These are phyloP conservation scores for Lecanosticta acicola DNA, from an alignment of 2,329 filamentous ascomycete genomes.

Conservation along the genomic window DNA sequence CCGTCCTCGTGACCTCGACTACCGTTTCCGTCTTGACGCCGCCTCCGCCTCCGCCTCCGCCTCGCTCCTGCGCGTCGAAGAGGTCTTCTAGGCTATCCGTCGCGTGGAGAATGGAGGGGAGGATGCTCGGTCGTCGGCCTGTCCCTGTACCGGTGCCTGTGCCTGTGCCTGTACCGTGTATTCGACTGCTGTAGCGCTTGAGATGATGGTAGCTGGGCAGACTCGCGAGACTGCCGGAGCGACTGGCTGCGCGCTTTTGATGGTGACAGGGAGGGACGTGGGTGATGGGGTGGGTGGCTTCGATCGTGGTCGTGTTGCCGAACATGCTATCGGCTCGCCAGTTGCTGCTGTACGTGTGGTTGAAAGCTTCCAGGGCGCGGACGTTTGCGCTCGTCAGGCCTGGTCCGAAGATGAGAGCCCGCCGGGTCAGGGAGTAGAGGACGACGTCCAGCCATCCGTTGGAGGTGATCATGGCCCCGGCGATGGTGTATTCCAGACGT, in stretches of 20 bases:
- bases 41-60: not conserved
- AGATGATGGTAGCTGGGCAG: not conserved
- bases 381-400: constrained; percentile 35
- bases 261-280: not conserved
- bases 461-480: constrained; percentile 52
- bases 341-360: constrained; percentile 5
- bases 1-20: constrained; percentile 7
- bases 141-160: too few relatives aligned
- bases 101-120: not conserved
- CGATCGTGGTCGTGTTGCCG: constrained; percentile 25
- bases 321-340: constrained; percentile 19
- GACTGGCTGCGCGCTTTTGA: not conserved
- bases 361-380: constrained; percentile 23
- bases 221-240: not conserved
- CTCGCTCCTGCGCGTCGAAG: not conserved
- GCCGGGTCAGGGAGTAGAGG: constrained; percentile 51
- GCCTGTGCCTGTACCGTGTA: too few relatives aligned
- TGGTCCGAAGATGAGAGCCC: constrained; percentile 49
- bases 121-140: not conserved
- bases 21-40: constrained; percentile 11
- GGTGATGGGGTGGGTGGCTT: constrained; percentile 32
- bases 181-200: too few relatives aligned
- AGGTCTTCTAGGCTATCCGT: constrained; percentile 6
- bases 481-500: constrained; percentile 43
- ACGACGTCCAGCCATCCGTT: constrained; percentile 54